Base-by-base conservation (phyloP, 1,139 yeast genomes). In the Blastobotrys serpentis region DNA sequence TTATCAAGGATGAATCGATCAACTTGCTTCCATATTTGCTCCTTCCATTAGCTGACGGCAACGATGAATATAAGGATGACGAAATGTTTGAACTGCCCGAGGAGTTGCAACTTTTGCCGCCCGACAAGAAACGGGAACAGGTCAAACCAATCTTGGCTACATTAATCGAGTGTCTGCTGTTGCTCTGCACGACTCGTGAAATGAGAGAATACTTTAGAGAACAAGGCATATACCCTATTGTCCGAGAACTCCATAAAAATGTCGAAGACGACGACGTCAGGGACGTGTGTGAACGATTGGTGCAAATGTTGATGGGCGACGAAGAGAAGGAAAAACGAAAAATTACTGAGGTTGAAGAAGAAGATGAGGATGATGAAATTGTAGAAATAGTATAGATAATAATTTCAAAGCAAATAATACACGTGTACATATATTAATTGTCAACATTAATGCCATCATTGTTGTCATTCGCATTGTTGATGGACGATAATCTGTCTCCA, bases 81-180 rank as follows among this genome's bases (percentile, higher is more conserved):
- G 97, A 92, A 61, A 79, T 85, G 76, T 84, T 87, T 61, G 81
- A 84, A 47, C 77, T 92, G 56, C 98, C 98, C 1, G 96, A 87
- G 26, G 95, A 87, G 62, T 77, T 90, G 49, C 96, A 88, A 67
- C 74, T 86, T 46, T 72, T 88, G 47, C 86, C 87, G 11, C 81
- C 81, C 23, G 94, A 86, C 56, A 88, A 87, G 65, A 64, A 73
- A 59, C 79, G 95, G 59, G 98, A 92, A 56, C 83, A 94, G 4
- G 73, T 80, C 14, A 68, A 71, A 25, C 80, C 81, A 5, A 80
- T 89, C 47, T 71, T 86, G 47, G 75, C 81, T 46, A 80, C 81
- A 5, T 95, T 87, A 60, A 58, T 72, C 14, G 96, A 89, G 66
- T 80, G 89, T 51, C 66, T 89, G 44, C 71, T 89, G 50, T 72